These are phyloP conservation scores for Sisymbrium altissimum DNA, from an alignment of 345 rosid genomes.

Conservation along the genomic window DNA sequence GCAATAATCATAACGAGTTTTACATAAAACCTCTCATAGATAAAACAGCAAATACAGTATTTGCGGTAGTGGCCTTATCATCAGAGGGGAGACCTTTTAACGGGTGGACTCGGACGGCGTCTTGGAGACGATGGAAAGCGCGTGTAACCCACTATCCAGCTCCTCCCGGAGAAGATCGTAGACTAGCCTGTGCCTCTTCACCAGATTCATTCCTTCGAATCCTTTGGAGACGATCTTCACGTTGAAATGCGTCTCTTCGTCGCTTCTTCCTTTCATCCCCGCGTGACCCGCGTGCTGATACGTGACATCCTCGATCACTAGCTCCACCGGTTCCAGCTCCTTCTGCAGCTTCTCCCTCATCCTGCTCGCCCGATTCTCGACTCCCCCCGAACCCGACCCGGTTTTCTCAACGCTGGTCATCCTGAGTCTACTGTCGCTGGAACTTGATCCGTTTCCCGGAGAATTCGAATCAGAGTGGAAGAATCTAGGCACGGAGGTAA, in stretches of 20 bases:
- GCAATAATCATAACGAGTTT: neutral
- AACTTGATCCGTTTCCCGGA: conserved; percentile 9
- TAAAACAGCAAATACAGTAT: neutral
- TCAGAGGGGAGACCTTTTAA: neutral
- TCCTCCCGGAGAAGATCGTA: conserved; percentile 77
- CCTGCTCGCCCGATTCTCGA: conserved; percentile 67
- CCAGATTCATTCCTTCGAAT: conserved; percentile 88
- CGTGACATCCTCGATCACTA: conserved; percentile 79
- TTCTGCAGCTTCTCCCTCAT: conserved; percentile 67
- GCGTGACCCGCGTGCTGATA: conserved; percentile 97
- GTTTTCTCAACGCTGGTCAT: conserved; percentile 26
- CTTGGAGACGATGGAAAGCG: conserved; percentile 82
- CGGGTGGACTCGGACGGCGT: conserved; percentile 58
- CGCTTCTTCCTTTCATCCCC: conserved; percentile 61
- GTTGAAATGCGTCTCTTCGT: conserved; percentile 87
- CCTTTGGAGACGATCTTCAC: conserved; percentile 68
- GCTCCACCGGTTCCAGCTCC: conserved; percentile 62
- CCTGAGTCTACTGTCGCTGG: conserved; percentile 4
- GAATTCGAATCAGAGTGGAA: neutral
- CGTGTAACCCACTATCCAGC: conserved; percentile 79
- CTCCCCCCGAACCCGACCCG: conserved; percentile 25
- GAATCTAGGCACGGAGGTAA: neutral
- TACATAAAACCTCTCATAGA: neutral
- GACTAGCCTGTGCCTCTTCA: conserved; percentile 81
- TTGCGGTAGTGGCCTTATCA: neutral